A percentile compares a stretch with the other conserved stretches of the same genome.
Evolutionary conservation across 257 asterid species (phyloP).

Genomic region (Solanum corneliomulleri): DNA sequence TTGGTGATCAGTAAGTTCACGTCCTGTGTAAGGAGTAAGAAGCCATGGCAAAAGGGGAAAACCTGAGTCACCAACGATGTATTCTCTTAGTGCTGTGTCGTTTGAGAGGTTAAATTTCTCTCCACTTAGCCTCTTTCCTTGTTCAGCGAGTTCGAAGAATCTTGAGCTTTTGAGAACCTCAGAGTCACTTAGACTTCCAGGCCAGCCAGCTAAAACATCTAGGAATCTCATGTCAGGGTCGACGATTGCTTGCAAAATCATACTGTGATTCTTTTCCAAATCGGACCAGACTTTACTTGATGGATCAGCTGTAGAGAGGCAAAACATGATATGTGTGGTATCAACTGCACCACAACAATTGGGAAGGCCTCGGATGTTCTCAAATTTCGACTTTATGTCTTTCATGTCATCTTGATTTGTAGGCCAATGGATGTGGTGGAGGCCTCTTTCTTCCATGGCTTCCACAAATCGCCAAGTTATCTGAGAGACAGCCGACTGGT

Average conservation of each 20-base stretch:
- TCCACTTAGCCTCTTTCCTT: constrained; percentile 6
- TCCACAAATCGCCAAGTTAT: constrained; percentile 19
- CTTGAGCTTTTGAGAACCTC: constrained; percentile 1
- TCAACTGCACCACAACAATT: constrained; percentile 21
- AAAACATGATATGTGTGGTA: constrained; percentile 12
- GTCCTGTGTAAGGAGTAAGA: constrained; percentile 11
- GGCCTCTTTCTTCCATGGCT: constrained; percentile 10
- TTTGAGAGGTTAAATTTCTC: neutral
- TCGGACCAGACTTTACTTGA: constrained; percentile 7
- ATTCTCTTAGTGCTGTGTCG: constrained; percentile 1
- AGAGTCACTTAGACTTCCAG: constrained; percentile 9
- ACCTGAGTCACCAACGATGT: constrained; percentile 13
- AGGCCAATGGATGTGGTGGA: constrained; percentile 12
- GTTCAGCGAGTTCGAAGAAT: constrained; percentile 1
- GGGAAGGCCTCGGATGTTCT: constrained; percentile 15
- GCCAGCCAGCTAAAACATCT: constrained; percentile 10
- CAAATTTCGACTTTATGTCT: constrained; percentile 5
- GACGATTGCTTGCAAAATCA: constrained; percentile 12
- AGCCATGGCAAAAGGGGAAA: constrained; percentile 26
- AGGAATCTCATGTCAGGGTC: constrained; percentile 17
- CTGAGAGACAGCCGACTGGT: constrained; percentile 1
- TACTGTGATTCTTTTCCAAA: constrained; percentile 6
- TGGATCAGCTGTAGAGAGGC: constrained; percentile 5
- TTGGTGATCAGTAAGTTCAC: neutral
- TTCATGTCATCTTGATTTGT: neutral